Percentiles rank a stretch among this genome's conserved stretches.
These are phyloP conservation scores for Panicum hallii DNA, from an alignment of 202 grass and related monocot genomes.

Conservation along the genomic window DNA sequence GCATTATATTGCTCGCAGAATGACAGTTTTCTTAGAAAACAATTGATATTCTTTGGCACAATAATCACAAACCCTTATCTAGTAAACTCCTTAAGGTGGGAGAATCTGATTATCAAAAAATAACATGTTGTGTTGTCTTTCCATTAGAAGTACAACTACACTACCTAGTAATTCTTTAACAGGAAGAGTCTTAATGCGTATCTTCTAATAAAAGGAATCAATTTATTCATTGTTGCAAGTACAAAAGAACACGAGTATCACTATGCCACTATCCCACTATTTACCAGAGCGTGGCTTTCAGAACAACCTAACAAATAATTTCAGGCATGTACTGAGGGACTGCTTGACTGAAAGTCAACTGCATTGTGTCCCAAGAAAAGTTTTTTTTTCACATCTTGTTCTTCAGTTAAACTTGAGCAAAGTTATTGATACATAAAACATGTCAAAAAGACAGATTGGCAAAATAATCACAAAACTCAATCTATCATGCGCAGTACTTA, in stretches of 20 bases:
- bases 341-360: background rate
- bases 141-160: background rate
- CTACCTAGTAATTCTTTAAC: no score
- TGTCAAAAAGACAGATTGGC: background rate
- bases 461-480: background rate
- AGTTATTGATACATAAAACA: background rate
- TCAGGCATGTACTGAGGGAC: constrained; percentile 38
- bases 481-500: background rate
- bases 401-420: background rate
- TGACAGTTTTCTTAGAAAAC: no score
- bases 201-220: no score
- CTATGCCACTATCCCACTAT: background rate
- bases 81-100: no score
- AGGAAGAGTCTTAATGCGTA: no score
- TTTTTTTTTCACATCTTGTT: background rate
- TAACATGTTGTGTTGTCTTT: no score
- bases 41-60: no score
- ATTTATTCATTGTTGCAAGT: no score
- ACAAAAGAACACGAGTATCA: no score
- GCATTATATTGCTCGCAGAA: no score
- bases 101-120: no score
- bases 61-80: no score
- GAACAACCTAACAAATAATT: background rate
- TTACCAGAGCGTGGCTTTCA: background rate
- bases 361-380: background rate